phyloP scores from a whole-genome alignment of 352 stramenopile species.

The Globisporangium perplexum region DNA sequence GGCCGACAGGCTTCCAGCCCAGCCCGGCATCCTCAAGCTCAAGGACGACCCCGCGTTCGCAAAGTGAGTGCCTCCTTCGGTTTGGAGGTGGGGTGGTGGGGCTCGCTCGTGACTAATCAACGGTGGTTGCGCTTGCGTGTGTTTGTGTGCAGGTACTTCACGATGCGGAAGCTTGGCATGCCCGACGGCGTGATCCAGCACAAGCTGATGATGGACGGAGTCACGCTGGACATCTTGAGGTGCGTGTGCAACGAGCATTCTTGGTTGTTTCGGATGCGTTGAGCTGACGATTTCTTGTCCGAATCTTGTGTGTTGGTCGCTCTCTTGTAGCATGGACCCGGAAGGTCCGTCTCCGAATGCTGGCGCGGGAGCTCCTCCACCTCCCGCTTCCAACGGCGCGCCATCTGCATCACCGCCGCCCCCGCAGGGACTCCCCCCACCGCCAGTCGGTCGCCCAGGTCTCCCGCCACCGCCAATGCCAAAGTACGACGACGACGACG shows the following conservation, averaged over 20 bases:
- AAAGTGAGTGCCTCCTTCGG: conserved; percentile 28
- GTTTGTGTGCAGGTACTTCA: conserved; percentile 61
- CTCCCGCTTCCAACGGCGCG: conserved; percentile 3
- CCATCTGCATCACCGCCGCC: conserved; percentile 22
- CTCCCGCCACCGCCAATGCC: conserved; percentile 40
- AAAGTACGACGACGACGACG: conserved; percentile 31
- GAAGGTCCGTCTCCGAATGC: conserved; percentile 70
- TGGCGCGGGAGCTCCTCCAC: conserved; percentile 6
- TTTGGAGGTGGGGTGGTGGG: not conserved
- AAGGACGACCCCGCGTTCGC: conserved; percentile 76
- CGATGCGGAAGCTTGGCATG: conserved; percentile 78
- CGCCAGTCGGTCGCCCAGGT: conserved; percentile 28
- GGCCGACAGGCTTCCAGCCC: conserved; percentile 16
- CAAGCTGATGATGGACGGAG: conserved; percentile 75
- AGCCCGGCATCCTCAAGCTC: conserved; percentile 52
- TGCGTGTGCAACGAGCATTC: no score
- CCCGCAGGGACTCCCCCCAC: conserved; percentile 19
- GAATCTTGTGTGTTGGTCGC: not conserved
- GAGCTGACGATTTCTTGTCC: not conserved
- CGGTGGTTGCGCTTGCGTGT: not conserved
- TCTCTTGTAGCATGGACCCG: conserved; percentile 73
- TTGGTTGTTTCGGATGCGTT: not conserved
- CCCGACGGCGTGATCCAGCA: conserved; percentile 75
- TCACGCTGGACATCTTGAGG: conserved; percentile 70
- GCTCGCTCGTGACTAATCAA: not conserved